Conservation (phyloP, 2,329 filamentous ascomycete genomes). For the Lecanoromycetidae sp. region DNA sequence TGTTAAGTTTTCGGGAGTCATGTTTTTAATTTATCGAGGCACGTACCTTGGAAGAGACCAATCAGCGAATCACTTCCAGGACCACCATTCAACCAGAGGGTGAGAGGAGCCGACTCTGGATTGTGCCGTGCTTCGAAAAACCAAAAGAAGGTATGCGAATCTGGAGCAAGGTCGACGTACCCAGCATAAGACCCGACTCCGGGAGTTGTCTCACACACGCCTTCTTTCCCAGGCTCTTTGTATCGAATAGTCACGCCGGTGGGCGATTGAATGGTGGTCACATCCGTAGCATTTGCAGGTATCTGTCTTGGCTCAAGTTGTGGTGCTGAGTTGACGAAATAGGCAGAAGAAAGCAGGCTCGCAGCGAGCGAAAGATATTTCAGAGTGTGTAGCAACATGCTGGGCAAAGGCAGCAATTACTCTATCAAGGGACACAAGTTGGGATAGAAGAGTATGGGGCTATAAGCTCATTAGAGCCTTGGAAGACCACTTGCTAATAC, state of each 20-base stretch:
- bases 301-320: conserved; percentile 18
- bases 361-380: conserved; percentile 2
- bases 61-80: conserved; percentile 43
- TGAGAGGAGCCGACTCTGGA: conserved; percentile 36
- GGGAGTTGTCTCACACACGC: conserved; percentile 41
- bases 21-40: background rate
- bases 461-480: too few species aligned
- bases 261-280: conserved; percentile 35
- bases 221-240: conserved; percentile 38
- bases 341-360: background rate
- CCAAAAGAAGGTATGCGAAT: conserved; percentile 30
- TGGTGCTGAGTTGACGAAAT: conserved; percentile 7
- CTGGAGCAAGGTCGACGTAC: conserved; percentile 24
- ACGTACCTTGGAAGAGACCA: conserved; percentile 38
- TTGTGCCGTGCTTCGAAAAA: conserved; percentile 40
- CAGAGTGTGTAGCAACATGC: background rate
- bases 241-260: conserved; percentile 37
- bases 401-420: background rate
- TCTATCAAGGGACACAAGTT: background rate
- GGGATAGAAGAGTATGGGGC: background rate
- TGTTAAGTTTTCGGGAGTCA: background rate
- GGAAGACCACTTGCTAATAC: too few species aligned
- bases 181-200: conserved; percentile 40
- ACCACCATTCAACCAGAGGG: conserved; percentile 43
- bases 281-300: conserved; percentile 31